phyloP scores from a whole-genome alignment of 108 stramenopile species.

The Nannochloropsis gaditana region DNA sequence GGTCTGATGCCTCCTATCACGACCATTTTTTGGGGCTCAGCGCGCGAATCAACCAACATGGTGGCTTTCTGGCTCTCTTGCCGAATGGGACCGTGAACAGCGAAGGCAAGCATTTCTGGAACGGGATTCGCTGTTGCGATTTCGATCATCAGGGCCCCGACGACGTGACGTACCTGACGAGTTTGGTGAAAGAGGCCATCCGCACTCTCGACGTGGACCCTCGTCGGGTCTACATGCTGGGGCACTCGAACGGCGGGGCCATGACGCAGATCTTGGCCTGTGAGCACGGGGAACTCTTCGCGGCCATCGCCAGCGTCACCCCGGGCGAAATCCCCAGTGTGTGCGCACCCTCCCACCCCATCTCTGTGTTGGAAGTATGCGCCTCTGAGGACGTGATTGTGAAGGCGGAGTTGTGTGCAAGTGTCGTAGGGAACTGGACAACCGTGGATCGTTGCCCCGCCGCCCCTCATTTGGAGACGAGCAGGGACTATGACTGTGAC shows the following conservation, averaged over 20 bases:
- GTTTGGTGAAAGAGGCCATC: neutral
- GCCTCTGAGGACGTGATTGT: neutral
- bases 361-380: neutral
- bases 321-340: neutral
- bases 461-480: neutral
- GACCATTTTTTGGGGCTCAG: constrained; percentile 12
- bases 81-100: constrained; percentile 7
- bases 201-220: neutral
- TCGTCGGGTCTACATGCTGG: neutral
- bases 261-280: constrained; percentile 1
- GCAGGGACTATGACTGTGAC: neutral
- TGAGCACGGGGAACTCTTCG: neutral
- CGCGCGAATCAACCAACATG: neutral
- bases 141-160: neutral
- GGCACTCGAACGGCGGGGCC: constrained; percentile 11
- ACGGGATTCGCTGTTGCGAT: neutral
- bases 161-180: neutral
- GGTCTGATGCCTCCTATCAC: neutral
- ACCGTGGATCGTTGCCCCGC: neutral
- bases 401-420: neutral
- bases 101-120: neutral
- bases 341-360: neutral
- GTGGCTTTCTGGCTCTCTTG: neutral
- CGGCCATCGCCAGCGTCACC: neutral
- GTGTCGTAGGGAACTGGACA: neutral